phyloP scores from a whole-genome alignment of 2,329 filamentous ascomycete genomes.

The Fusarium penzigii region DNA sequence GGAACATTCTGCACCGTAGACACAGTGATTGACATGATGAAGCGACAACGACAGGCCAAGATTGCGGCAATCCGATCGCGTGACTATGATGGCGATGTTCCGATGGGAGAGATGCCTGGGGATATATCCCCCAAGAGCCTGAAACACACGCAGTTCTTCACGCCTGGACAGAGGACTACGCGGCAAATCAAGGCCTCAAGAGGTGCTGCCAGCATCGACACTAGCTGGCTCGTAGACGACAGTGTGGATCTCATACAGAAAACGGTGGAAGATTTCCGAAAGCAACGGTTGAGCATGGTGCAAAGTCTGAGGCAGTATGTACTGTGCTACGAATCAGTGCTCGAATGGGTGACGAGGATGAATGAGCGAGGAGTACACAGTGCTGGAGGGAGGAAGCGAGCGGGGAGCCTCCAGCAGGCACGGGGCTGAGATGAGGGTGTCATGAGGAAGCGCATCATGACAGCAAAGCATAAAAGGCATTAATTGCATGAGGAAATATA shows the following conservation, averaged over 20 bases:
- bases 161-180: constrained; percentile 15
- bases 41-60: constrained; percentile 66
- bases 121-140: constrained; percentile 31
- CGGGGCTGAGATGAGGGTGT: constrained; percentile 13
- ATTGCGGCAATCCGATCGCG: constrained; percentile 16
- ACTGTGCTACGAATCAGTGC: constrained; percentile 90
- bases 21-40: constrained; percentile 93
- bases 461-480: constrained; percentile 12
- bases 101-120: constrained; percentile 42
- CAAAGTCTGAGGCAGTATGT: constrained; percentile 93
- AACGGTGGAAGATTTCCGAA: constrained; percentile 88
- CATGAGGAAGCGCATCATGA: constrained; percentile 18
- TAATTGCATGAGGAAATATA: constrained; percentile 20
- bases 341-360: constrained; percentile 74
- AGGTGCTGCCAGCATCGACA: constrained; percentile 39
- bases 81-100: constrained; percentile 46
- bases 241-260: constrained; percentile 77
- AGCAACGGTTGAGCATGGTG: constrained; percentile 92
- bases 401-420: constrained; percentile 35
- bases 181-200: constrained; percentile 12
- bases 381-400: constrained; percentile 27
- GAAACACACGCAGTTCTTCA: constrained; percentile 25
- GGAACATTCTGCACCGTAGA: constrained; percentile 97
- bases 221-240: constrained; percentile 69
- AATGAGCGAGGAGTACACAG: constrained; percentile 37